A percentile compares a stretch with the other conserved stretches of the same genome.
Evolutionary conservation across 169 alveolate species (phyloP).

Genomic region (Perkinsus marinus): DNA sequence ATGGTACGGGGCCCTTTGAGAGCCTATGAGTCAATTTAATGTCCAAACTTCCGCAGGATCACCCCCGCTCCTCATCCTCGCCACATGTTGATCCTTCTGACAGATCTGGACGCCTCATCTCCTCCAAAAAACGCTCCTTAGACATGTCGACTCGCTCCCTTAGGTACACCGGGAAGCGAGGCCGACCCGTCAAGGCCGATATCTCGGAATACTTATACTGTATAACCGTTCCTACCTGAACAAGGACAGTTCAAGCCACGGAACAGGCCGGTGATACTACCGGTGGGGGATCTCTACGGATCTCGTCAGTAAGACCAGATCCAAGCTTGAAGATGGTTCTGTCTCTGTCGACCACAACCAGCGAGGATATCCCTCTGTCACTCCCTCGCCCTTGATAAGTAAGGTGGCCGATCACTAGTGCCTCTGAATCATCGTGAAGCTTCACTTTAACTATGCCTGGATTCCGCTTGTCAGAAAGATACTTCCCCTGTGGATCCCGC

Average conservation of each 20-base stretch:
- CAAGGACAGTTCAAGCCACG: background rate
- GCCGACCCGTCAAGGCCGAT: background rate
- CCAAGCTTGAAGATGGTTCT: background rate
- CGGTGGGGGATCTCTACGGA: background rate
- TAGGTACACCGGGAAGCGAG: background rate
- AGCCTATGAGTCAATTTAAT: background rate
- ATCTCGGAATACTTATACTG: background rate
- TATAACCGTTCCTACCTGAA: background rate
- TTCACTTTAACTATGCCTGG: background rate
- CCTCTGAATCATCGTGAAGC: background rate
- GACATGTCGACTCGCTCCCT: background rate
- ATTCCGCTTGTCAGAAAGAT: background rate
- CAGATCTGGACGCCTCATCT: background rate
- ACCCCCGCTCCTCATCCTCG: background rate
- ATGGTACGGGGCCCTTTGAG: too few relatives aligned
- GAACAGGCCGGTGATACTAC: background rate
- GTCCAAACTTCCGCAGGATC: background rate
- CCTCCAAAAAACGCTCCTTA: background rate
- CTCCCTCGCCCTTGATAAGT: background rate
- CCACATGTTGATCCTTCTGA: background rate
- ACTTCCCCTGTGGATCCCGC: background rate
- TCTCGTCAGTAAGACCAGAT: background rate
- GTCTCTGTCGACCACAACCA: background rate
- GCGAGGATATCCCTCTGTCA: background rate
- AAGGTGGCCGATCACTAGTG: background rate